phyloP scores from a whole-genome alignment of 176 grass and related monocot genomes.

The Dactylis glomerata region DNA sequence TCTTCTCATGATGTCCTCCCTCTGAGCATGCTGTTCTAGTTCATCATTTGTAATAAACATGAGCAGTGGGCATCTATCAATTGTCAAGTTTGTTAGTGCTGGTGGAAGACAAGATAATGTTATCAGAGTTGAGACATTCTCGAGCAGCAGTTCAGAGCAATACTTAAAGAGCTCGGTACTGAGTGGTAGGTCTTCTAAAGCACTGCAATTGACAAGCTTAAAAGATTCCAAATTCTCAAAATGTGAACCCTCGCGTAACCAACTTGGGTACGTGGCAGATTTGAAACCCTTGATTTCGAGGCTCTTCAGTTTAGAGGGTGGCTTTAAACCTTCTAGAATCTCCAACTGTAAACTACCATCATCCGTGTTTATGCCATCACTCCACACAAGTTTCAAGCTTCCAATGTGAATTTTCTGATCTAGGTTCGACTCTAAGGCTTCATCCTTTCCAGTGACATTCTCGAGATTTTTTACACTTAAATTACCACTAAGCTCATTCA shows the following conservation, averaged over 20 bases:
- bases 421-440: background rate
- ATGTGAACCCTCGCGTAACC: background rate
- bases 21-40: background rate
- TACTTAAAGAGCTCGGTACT: background rate
- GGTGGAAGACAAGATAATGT: background rate
- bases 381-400: background rate
- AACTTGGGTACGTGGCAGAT: background rate
- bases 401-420: background rate
- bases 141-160: fast-evolving
- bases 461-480: background rate
- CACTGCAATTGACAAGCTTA: background rate
- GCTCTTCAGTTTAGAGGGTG: background rate
- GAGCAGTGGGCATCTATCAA: background rate
- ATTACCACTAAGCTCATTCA: background rate
- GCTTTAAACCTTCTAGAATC: background rate
- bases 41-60: background rate
- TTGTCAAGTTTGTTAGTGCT: background rate
- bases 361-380: background rate
- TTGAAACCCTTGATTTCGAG: background rate
- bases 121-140: background rate
- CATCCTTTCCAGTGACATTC: background rate
- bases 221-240: background rate
- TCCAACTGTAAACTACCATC: background rate
- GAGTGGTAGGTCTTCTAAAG: background rate
- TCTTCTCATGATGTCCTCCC: background rate